Evolutionary conservation across 306 rosid species (phyloP).

Genomic region (Adenanthera pavonina): DNA sequence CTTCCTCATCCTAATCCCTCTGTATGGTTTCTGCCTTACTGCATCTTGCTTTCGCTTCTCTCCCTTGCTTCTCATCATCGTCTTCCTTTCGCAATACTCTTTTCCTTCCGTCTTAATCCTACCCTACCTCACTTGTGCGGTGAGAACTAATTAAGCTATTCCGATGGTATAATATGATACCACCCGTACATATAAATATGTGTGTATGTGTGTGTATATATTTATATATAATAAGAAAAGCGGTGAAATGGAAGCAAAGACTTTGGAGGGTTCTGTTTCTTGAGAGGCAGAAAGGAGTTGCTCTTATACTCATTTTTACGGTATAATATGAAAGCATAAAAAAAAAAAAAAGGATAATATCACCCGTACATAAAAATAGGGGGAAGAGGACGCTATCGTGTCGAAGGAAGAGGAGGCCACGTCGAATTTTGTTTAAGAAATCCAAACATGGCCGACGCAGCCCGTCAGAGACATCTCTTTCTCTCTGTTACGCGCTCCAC

Average conservation of each 20-base stretch:
- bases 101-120: constrained; percentile 43
- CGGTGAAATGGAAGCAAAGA: neutral
- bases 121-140: neutral
- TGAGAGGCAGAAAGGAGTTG: neutral
- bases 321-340: neutral
- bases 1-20: constrained; percentile 99
- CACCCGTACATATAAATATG: neutral
- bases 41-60: constrained; percentile 50
- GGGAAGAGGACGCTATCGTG: constrained; percentile 35
- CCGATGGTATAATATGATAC: neutral
- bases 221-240: neutral
- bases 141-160: neutral
- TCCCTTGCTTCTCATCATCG: neutral
- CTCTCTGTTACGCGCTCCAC: constrained; percentile 3
- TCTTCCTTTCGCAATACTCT: constrained; percentile 41
- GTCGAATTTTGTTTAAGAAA: constrained; percentile 55
- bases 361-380: neutral
- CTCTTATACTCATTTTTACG: neutral
- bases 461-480: constrained; percentile 47
- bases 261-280: neutral
- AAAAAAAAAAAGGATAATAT: neutral
- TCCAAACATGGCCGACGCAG: constrained; percentile 77
- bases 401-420: constrained; percentile 60
- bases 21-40: constrained; percentile 65
- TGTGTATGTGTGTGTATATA: neutral